Percentiles rank a stretch among this genome's conserved stretches.
These are phyloP conservation scores for Aeschynomene evenia DNA, from an alignment of 306 rosid genomes.

Conservation along the genomic window DNA sequence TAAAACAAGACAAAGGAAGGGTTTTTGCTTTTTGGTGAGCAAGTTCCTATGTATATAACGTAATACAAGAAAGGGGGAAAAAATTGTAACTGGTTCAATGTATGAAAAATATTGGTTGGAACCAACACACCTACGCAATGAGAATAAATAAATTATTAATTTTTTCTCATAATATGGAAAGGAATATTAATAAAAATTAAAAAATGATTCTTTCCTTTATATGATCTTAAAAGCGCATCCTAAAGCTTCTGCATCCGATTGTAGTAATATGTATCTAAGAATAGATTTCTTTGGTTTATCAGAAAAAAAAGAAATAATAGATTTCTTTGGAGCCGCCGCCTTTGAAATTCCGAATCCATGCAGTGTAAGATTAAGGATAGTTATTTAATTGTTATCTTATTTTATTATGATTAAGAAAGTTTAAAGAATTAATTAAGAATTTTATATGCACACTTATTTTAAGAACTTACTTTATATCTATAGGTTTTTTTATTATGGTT, in stretches of 20 bases:
- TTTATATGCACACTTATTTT: no score
- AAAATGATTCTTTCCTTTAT: neutral
- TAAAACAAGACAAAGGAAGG: conserved; percentile 21
- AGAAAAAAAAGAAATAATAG: no score
- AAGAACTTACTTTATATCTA: no score
- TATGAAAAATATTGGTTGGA: neutral
- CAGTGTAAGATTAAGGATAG: no score
- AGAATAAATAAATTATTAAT: neutral
- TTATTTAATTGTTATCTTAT: no score
- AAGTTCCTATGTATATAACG: neutral
- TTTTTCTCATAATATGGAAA: no score
- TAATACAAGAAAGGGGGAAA: neutral
- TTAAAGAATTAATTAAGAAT: no score
- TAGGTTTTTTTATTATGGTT: no score
- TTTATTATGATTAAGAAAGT: no score
- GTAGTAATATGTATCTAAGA: neutral
- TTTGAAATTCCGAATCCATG: no score
- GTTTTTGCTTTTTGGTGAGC: conserved; percentile 5
- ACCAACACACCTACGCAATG: neutral
- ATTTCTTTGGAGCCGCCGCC: neutral
- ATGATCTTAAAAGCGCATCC: neutral
- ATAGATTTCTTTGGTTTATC: neutral
- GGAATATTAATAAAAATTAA: no score
- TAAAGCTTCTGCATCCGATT: neutral
- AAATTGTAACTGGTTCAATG: neutral